Conservation (phyloP, 345 rosid genomes). For the Eucalyptus pauciflora region DNA sequence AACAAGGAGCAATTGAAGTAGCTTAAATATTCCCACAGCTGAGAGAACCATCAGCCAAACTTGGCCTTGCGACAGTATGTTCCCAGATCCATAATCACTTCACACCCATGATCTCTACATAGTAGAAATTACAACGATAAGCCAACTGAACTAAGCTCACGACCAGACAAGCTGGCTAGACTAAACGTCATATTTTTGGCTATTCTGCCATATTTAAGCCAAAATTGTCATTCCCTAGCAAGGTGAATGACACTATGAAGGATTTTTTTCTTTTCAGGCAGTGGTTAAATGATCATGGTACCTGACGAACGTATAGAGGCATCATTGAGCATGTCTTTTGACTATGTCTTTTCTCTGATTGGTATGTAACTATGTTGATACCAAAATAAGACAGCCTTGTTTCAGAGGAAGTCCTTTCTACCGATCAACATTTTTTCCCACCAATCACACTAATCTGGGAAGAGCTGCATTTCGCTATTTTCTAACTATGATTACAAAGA, state of each 20-base stretch:
- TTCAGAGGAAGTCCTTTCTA: background rate
- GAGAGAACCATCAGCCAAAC: background rate
- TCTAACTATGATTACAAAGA: background rate
- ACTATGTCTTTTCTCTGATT: background rate
- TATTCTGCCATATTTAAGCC: background rate
- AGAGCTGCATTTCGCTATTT: background rate
- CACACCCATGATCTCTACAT: background rate
- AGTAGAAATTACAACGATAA: background rate
- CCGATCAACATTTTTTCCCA: background rate
- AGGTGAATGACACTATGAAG: background rate
- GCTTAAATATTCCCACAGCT: background rate
- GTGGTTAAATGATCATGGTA: background rate
- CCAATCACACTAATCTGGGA: background rate
- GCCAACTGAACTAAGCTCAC: background rate
- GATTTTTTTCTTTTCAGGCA: no score
- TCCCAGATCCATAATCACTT: background rate
- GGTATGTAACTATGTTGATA: background rate
- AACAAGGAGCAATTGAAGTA: background rate
- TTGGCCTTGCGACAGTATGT: background rate
- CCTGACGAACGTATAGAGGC: background rate
- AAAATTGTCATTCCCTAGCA: background rate
- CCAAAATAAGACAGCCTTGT: background rate
- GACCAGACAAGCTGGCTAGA: background rate
- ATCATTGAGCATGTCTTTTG: background rate
- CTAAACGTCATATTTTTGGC: background rate